Evolutionary conservation across 202 grass and related monocot genomes (phyloP).

Genomic region (Carex sylvatica): DNA sequence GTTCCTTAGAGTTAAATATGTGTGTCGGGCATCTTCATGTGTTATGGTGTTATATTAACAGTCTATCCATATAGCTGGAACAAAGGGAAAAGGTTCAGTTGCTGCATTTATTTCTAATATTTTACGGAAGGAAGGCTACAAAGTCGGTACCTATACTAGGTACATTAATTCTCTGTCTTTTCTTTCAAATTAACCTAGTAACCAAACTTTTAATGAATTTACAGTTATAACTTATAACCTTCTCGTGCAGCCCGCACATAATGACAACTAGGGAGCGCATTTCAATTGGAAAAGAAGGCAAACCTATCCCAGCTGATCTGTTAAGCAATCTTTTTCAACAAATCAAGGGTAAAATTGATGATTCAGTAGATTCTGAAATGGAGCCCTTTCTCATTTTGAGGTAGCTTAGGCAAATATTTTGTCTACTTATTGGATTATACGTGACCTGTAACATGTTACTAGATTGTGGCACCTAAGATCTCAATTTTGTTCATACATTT

Average conservation of each 20-base stretch:
- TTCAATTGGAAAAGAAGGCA: conserved; percentile 61
- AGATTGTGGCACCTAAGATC: background rate
- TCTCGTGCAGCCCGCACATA: conserved; percentile 70
- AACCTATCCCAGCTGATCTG: conserved; percentile 49
- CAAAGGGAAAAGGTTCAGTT: conserved; percentile 93
- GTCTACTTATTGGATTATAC: background rate
- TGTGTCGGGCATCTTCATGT: background rate
- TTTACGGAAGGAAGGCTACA: conserved; percentile 79
- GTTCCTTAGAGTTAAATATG: background rate
- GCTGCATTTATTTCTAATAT: conserved; percentile 80
- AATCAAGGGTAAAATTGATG: conserved; percentile 59
- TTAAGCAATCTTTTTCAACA: conserved; percentile 49
- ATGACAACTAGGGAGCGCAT: conserved; percentile 73
- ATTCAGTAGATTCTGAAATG: conserved; percentile 68
- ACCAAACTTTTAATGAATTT: background rate
- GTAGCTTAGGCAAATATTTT: conserved; percentile 35
- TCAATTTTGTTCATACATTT: background rate
- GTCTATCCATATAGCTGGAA: conserved; percentile 77
- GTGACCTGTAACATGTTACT: background rate
- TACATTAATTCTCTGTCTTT: conserved; percentile 20
- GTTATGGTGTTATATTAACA: conserved; percentile 30
- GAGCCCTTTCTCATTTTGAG: conserved; percentile 81
- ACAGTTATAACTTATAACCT: background rate
- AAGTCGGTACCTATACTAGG: conserved; percentile 89
- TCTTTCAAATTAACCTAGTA: background rate